These are phyloP conservation scores for Phaeotremella fagi DNA, from an alignment of 768 basidiomycete species.

Conservation along the genomic window DNA sequence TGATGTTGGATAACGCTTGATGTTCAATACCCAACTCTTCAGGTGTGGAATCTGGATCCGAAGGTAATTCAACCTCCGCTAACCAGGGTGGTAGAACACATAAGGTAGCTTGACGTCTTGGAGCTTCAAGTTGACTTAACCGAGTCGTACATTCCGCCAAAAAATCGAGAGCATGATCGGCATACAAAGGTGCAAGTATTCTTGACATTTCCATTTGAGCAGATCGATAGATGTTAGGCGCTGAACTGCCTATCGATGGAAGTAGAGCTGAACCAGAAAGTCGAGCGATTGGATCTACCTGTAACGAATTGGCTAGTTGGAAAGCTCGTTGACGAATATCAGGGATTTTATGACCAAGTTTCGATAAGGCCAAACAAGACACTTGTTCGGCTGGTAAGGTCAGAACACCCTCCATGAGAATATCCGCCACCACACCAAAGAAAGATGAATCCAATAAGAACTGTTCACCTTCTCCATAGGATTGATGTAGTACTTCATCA, in stretches of 20 bases:
- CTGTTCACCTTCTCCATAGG: slow-evolving; percentile 55
- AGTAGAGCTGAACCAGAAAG: slow-evolving; percentile 61
- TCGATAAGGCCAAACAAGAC: slow-evolving; percentile 72
- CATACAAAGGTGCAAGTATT: slow-evolving; percentile 71
- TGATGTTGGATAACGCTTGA: slow-evolving; percentile 69
- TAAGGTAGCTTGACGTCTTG: slow-evolving; percentile 59
- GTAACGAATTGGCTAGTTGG: slow-evolving; percentile 51
- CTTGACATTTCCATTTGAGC: slow-evolving; percentile 74
- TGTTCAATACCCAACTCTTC: slow-evolving; percentile 54
- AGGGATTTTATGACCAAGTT: slow-evolving; percentile 68
- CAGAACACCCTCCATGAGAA: slow-evolving; percentile 58
- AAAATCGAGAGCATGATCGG: slow-evolving; percentile 59
- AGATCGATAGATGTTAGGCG: slow-evolving; percentile 71
- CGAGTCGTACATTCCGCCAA: slow-evolving; percentile 67
- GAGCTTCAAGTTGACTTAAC: slow-evolving; percentile 60
- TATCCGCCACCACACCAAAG: slow-evolving; percentile 72
- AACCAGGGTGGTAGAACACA: slow-evolving; percentile 82
- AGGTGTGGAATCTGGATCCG: slow-evolving; percentile 59
- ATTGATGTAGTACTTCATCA: slow-evolving; percentile 63
- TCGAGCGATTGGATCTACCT: slow-evolving; percentile 3
- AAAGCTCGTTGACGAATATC: slow-evolving; percentile 71
- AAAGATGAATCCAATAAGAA: slow-evolving; percentile 52
- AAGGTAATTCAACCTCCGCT: slow-evolving; percentile 63
- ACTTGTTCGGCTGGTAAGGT: slow-evolving; percentile 69
- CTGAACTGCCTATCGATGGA: slow-evolving; percentile 64